Conservation (phyloP, 2,329 filamentous ascomycete species). For the Aspergillus alliaceus region DNA sequence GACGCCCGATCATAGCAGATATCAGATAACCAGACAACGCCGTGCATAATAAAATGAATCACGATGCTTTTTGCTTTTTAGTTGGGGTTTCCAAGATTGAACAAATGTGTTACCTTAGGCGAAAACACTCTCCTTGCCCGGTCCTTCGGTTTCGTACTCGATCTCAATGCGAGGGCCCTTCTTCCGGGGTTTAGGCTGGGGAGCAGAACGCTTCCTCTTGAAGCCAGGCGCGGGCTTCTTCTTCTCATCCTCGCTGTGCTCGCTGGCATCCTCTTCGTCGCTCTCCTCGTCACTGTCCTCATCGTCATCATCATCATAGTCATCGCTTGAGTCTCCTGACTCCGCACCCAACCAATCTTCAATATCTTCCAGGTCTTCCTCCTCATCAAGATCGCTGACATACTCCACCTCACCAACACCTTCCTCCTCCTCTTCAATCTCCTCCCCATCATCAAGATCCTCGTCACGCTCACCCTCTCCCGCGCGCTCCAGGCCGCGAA, state of each 20-base stretch:
- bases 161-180: conserved; percentile 69
- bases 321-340: conserved; percentile 51
- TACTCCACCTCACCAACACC: conserved; percentile 83
- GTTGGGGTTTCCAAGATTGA: background rate
- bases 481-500: conserved; percentile 82
- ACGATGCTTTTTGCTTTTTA: conserved; percentile 18
- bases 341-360: conserved; percentile 90
- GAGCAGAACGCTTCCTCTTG: conserved; percentile 58
- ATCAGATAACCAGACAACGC: conserved; percentile 32
- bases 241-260: conserved; percentile 49
- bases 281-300: conserved; percentile 52
- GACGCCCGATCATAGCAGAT: conserved; percentile 29
- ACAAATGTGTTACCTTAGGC: conserved; percentile 25
- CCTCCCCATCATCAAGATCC: conserved; percentile 84
- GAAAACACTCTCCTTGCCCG: conserved; percentile 51
- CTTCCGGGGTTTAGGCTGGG: conserved; percentile 58
- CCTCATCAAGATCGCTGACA: conserved; percentile 86
- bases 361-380: conserved; percentile 83
- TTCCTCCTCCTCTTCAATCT: conserved; percentile 71
- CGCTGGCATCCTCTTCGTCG: conserved; percentile 34
- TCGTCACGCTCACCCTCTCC: conserved; percentile 81
- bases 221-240: conserved; percentile 46
- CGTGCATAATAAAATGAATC: conserved; percentile 26
- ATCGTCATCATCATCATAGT: conserved; percentile 51
- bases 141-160: conserved; percentile 73